phyloP scores from a whole-genome alignment of 2,329 filamentous ascomycete species.

The Epicoccum sorghinum region DNA sequence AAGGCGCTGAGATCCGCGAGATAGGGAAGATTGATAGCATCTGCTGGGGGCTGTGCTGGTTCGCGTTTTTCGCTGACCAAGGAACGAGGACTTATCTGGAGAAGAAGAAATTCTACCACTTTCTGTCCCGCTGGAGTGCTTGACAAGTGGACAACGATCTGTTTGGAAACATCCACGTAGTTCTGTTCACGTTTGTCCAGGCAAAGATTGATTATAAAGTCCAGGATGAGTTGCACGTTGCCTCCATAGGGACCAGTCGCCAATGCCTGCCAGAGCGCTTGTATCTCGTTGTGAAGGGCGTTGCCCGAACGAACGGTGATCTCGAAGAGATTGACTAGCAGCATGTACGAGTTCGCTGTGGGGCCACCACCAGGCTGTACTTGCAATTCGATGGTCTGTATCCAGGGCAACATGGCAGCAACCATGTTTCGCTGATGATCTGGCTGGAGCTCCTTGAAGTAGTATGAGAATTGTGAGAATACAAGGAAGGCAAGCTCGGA shows the following conservation, averaged over 20 bases:
- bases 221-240: constrained; percentile 91
- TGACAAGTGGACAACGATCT: constrained; percentile 95
- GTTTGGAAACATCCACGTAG: constrained; percentile 97
- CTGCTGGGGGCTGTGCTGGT: constrained; percentile 63
- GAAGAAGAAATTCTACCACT: constrained; percentile 89
- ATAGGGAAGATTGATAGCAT: constrained; percentile 79
- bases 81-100: constrained; percentile 92
- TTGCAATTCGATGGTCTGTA: constrained; percentile 91
- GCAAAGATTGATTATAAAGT: constrained; percentile 95
- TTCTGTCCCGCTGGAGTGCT: constrained; percentile 84
- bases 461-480: constrained; percentile 92
- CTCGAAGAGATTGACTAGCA: constrained; percentile 92
- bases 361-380: constrained; percentile 90
- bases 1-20: constrained; percentile 65
- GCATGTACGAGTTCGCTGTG: constrained; percentile 89
- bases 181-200: constrained; percentile 95
- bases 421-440: constrained; percentile 92
- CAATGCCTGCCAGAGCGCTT: constrained; percentile 95
- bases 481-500: constrained; percentile 88
- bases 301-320: constrained; percentile 93
- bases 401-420: constrained; percentile 92
- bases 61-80: constrained; percentile 89
- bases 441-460: constrained; percentile 85
- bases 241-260: constrained; percentile 91
- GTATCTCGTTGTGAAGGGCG: constrained; percentile 91